Evolutionary conservation across 2,329 filamentous ascomycete species (phyloP), one percentile per base, ranked within the genome.

Genomic region (Bipolaris gigantea): DNA sequence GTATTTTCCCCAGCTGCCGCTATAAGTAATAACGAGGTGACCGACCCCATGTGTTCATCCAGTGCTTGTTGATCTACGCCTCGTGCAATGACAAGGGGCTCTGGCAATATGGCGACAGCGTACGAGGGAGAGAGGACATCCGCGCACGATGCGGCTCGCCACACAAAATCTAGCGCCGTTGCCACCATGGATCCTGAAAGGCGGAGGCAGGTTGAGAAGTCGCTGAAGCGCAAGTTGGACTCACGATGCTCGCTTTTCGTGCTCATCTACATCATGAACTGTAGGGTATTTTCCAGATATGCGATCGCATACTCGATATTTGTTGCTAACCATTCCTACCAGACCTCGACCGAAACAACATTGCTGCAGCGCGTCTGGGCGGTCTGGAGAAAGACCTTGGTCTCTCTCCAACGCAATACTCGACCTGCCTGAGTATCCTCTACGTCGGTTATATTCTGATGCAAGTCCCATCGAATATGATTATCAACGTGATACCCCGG

Each of bases 401-500:
- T 9, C 65, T 73, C 57, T 56, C 61, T 52, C 55, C 66, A 15
- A 73, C 65, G 1, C 63, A 73, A 48, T 73, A 73, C 39, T 61
- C 69, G 43, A 73, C 71, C 0, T 73, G 68, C 39, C 43, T 72
- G 50, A 67, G 63, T 47, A 73, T 72, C 54, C 62, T 70, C 41
- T 58, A 65, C 25, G 61, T 64, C 46, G 60, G 61, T 11, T 57
- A 62, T 19, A 59, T 56, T 39, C 19, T 40, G 10, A 52, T 57
- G 55, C 66, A 72, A 50, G 59, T 80, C 0, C 77, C 78, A 0
- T 75, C 69, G 5, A 80, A 79, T 55, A 77, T 80, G 67, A 64
- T 79, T 33, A 73, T 80, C 62, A 75, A 73, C 45, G 54, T 63
- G 5, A 72, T 75, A 15, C 53, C 60, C 1, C 57, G 68, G 3